These are phyloP conservation scores for Corchorus olitorius DNA, from an alignment of 345 rosid genomes.

Conservation along the genomic window DNA sequence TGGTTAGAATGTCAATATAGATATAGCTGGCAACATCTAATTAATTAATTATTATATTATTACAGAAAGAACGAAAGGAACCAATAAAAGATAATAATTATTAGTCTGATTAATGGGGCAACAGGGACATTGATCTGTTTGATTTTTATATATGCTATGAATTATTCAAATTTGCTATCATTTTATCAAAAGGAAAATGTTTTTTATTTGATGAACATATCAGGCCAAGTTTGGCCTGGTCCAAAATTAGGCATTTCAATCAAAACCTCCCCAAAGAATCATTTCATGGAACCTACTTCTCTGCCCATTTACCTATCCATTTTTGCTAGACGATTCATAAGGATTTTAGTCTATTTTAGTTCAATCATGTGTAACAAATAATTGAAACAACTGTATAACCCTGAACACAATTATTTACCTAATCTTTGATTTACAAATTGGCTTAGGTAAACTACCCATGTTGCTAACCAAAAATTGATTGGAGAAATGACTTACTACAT, in stretches of 20 bases:
- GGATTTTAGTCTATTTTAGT: not conserved
- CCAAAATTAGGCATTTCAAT: not conserved
- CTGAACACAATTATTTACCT: slow-evolving; percentile 20
- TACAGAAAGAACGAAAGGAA: not conserved
- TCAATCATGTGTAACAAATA: not conserved
- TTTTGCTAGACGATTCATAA: too few species aligned
- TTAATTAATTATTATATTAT: not conserved
- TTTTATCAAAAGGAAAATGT: not conserved
- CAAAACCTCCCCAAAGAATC: too few species aligned
- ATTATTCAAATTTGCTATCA: not conserved
- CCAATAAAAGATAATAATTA: not conserved
- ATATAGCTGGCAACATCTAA: not conserved
- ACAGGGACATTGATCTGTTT: not conserved
- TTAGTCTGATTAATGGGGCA: not conserved
- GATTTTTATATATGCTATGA: not conserved
- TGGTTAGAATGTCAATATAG: slow-evolving; percentile 12
- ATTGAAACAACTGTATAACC: not conserved
- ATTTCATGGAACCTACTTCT: too few species aligned
- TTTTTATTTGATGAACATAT: not conserved
- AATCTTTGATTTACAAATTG: slow-evolving; percentile 20
- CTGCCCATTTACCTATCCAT: too few species aligned
- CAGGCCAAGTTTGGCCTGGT: not conserved
- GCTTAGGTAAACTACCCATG: slow-evolving; percentile 36
- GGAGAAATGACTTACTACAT: not conserved
- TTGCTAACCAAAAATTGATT: not conserved